These are phyloP conservation scores for Citrus sinensis DNA, from an alignment of 345 rosid genomes.

Conservation along the genomic window DNA sequence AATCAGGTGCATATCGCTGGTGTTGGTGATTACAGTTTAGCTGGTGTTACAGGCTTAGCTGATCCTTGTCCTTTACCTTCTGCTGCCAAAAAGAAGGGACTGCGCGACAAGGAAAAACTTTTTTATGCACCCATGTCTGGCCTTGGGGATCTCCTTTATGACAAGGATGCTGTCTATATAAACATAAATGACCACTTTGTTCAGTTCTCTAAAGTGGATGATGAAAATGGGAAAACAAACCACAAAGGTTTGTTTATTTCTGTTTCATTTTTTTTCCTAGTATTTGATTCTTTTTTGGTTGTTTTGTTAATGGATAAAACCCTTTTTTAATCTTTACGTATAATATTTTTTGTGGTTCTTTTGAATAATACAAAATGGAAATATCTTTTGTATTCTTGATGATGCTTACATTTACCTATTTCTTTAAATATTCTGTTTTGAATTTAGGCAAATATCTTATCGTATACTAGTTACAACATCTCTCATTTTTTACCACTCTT, in stretches of 20 bases:
- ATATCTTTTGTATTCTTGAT: background rate
- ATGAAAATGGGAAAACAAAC: conserved; percentile 44
- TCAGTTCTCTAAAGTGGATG: conserved; percentile 75
- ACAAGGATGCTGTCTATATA: conserved; percentile 97
- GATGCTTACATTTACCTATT: background rate
- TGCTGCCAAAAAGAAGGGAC: conserved; percentile 78
- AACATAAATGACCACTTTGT: conserved; percentile 86
- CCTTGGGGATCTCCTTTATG: conserved; percentile 89
- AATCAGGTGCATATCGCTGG: conserved; percentile 96
- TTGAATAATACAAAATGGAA: background rate
- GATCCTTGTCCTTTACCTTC: conserved; percentile 99
- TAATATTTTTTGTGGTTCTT: background rate
- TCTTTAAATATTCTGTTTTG: background rate
- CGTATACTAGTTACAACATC: no score
- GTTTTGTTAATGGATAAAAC: background rate
- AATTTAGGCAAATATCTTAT: background rate
- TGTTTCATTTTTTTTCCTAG: background rate
- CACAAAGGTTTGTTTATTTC: conserved; percentile 52
- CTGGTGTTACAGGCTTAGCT: conserved; percentile 69
- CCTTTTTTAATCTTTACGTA: background rate
- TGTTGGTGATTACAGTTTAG: conserved; percentile 86
- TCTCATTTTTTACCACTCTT: no score
- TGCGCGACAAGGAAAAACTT: conserved; percentile 85
- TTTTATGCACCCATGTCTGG: conserved; percentile 99
- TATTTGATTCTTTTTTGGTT: background rate